These are phyloP conservation scores for Rhododendron vialii DNA, from an alignment of 148 eudicot genomes.

Conservation along the genomic window DNA sequence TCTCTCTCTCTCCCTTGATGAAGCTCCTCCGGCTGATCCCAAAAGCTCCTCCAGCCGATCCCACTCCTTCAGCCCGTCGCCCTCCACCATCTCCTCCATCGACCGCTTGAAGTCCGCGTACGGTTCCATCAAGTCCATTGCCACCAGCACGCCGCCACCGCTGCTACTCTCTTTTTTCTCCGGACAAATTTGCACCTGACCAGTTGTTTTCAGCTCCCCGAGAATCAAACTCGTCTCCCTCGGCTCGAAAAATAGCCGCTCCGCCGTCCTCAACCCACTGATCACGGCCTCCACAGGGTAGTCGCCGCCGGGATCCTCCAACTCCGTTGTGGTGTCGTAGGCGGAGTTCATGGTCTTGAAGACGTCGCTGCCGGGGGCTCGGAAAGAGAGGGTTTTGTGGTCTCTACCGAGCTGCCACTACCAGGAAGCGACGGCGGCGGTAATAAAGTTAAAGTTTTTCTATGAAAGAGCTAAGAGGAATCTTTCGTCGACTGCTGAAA, in stretches of 20 bases:
- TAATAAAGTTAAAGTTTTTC: no score
- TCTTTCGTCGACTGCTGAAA: no score
- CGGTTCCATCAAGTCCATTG: conserved; percentile 70
- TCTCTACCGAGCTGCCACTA: conserved; percentile 34
- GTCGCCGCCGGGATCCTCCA: neutral
- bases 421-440: conserved; percentile 29
- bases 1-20: no score
- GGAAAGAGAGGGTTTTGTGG: conserved; percentile 66
- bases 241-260: conserved; percentile 66
- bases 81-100: conserved; percentile 88
- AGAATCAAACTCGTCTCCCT: conserved; percentile 52
- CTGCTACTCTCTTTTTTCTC: conserved; percentile 25
- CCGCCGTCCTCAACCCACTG: conserved; percentile 49
- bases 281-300: conserved; percentile 20
- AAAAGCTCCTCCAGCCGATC: conserved; percentile 59
- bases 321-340: neutral
- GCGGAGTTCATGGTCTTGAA: conserved; percentile 38
- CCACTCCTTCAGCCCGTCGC: conserved; percentile 56
- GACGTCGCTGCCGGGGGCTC: conserved; percentile 28
- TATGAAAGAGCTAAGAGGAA: no score
- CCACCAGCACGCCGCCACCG: conserved; percentile 21
- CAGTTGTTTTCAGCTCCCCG: conserved; percentile 3
- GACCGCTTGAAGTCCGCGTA: conserved; percentile 57
- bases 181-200: neutral
- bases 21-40: conserved; percentile 52